A percentile compares a stretch with the other conserved stretches of the same genome.
Evolutionary conservation across 2,329 filamentous ascomycete species (phyloP).

Genomic region (Aspergillus spinulosporus): DNA sequence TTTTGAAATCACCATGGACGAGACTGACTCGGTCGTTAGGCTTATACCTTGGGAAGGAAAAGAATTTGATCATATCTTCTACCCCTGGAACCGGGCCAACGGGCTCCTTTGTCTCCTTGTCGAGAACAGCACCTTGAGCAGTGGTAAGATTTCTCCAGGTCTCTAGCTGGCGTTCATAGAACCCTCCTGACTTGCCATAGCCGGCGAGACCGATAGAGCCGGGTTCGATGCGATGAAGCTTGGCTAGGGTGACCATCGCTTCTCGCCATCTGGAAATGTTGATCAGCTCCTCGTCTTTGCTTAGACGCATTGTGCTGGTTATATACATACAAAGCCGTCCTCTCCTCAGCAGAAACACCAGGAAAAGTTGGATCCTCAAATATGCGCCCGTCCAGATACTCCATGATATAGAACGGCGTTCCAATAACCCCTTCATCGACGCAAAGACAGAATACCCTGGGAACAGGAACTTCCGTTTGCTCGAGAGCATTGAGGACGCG

Average conservation of each 20-base stretch:
- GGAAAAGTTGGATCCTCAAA: conserved; percentile 86
- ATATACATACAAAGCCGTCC: conserved; percentile 64
- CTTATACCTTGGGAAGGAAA: conserved; percentile 66
- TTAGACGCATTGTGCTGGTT: neutral
- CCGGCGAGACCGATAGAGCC: conserved; percentile 65
- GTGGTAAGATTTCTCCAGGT: conserved; percentile 79
- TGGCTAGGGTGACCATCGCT: conserved; percentile 77
- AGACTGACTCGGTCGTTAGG: conserved; percentile 75
- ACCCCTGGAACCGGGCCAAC: conserved; percentile 86
- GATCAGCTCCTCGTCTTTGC: neutral
- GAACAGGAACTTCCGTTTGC: conserved; percentile 79
- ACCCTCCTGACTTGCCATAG: conserved; percentile 73
- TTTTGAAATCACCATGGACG: conserved; percentile 96
- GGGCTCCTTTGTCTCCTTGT: conserved; percentile 71
- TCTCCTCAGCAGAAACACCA: conserved; percentile 65
- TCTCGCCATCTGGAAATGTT: conserved; percentile 68
- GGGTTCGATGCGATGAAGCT: conserved; percentile 75
- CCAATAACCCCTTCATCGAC: conserved; percentile 77
- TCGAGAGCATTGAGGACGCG: conserved; percentile 81
- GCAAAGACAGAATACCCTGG: conserved; percentile 79
- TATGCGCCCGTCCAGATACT: conserved; percentile 89
- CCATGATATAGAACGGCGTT: conserved; percentile 96
- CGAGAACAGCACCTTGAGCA: conserved; percentile 71
- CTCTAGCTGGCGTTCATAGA: conserved; percentile 81
- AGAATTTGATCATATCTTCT: conserved; percentile 75